Percentiles rank a stretch among this genome's conserved stretches.
phyloP scores from a whole-genome alignment of 2,329 filamentous ascomycete species.

The Samsoniella hepiali region DNA sequence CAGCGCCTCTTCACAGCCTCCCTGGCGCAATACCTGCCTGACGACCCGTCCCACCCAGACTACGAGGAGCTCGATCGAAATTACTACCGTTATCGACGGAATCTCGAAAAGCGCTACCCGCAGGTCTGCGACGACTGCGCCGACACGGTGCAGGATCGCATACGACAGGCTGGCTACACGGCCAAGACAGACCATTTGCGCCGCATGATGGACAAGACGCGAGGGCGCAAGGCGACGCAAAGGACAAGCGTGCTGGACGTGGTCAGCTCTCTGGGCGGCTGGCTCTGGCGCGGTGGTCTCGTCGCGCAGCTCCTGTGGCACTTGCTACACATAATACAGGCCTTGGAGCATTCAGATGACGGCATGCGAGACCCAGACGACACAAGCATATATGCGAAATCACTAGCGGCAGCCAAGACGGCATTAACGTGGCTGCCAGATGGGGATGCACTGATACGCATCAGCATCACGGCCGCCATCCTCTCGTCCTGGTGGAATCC shows the following conservation, averaged over 20 bases:
- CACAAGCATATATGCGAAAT: constrained; percentile 20
- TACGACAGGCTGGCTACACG: constrained; percentile 71
- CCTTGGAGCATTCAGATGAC: constrained; percentile 28
- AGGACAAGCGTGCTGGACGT: constrained; percentile 40
- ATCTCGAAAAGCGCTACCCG: constrained; percentile 80
- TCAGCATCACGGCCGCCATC: constrained; percentile 47
- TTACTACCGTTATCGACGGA: constrained; percentile 66
- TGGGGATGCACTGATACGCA: constrained; percentile 41
- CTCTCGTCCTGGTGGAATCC: constrained; percentile 67
- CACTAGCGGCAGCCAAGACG: constrained; percentile 21
- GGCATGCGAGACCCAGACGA: constrained; percentile 36
- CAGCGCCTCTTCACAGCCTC: constrained; percentile 76
- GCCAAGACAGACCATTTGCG: constrained; percentile 80
- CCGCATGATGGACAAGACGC: constrained; percentile 67
- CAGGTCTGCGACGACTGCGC: constrained; percentile 83
- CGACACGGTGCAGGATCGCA: constrained; percentile 65
- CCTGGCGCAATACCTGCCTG: constrained; percentile 74
- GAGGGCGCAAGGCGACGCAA: constrained; percentile 34
- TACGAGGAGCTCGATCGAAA: constrained; percentile 66
- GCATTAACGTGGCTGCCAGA: constrained; percentile 36
- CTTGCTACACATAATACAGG: constrained; percentile 28
- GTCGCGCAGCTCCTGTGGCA: constrained; percentile 52
- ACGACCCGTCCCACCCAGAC: constrained; percentile 61
- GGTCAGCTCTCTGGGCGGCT: constrained; percentile 40
- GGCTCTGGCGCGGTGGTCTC: constrained; percentile 49